phyloP scores from a whole-genome alignment of 306 rosid species.

The Carpinus viminea region DNA sequence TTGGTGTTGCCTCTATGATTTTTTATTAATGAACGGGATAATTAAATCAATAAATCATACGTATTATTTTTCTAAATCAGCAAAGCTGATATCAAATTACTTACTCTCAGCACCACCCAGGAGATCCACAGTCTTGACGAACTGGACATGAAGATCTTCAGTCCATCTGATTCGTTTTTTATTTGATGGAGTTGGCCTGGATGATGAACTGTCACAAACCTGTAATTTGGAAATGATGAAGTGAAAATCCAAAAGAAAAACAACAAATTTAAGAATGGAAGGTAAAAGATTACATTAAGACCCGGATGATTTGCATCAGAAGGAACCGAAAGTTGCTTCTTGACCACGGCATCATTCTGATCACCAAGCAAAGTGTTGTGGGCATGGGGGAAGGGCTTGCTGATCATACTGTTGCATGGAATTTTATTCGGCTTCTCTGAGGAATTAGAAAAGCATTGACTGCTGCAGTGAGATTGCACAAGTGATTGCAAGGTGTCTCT shows the following conservation, averaged over 20 bases:
- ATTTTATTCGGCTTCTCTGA: background rate
- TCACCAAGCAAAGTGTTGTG: too few relatives aligned
- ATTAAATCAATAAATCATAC: background rate
- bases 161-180: conserved; percentile 52
- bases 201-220: conserved; percentile 22
- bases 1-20: conserved; percentile 51
- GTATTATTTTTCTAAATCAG: background rate
- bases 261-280: background rate
- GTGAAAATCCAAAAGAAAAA: background rate
- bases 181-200: conserved; percentile 19
- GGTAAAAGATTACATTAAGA: background rate
- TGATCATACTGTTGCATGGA: background rate
- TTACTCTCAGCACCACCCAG: conserved; percentile 52
- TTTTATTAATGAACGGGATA: conserved; percentile 1
- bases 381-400: background rate
- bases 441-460: background rate
- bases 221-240: background rate
- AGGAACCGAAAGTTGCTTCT: background rate
- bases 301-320: background rate
- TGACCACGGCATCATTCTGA: background rate
- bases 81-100: conserved; percentile 14
- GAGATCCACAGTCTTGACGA: conserved; percentile 35
- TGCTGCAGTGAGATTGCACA: background rate
- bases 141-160: conserved; percentile 38
- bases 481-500: background rate